Conservation (phyloP, 352 stramenopile genomes). For the Globisporangium okanoganense region DNA sequence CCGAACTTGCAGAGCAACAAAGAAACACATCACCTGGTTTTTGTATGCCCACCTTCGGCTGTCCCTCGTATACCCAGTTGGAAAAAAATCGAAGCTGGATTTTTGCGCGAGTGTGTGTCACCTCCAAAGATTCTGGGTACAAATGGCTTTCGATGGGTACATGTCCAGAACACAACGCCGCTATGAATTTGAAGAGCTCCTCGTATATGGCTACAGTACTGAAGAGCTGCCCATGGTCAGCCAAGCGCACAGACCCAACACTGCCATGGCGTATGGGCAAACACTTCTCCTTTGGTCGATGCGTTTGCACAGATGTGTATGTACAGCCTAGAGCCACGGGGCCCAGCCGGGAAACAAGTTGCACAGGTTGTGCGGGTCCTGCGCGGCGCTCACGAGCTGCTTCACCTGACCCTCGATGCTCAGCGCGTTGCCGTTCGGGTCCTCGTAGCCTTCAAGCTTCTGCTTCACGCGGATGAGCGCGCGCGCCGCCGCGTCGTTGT, state of each 20-base stretch:
- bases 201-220: too few species aligned
- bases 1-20: background rate
- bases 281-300: too few species aligned
- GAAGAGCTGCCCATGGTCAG: too few species aligned
- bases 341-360: slow-evolving; percentile 95
- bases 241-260: too few species aligned
- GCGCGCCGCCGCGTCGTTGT: slow-evolving; percentile 88
- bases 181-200: too few species aligned
- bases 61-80: background rate
- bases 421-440: slow-evolving; percentile 94
- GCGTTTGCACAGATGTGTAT: too few species aligned
- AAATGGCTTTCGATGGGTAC: background rate
- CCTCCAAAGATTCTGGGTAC: background rate
- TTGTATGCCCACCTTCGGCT: background rate
- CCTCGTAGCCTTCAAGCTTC: slow-evolving; percentile 98
- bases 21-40: background rate
- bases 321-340: slow-evolving; percentile 88
- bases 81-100: background rate
- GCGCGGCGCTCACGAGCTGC: slow-evolving; percentile 95
- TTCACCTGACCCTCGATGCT: slow-evolving; percentile 98
- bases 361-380: slow-evolving; percentile 95
- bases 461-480: slow-evolving; percentile 96
- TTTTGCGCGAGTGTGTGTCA: background rate
- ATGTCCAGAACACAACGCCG: background rate
- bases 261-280: too few species aligned